phyloP scores from a whole-genome alignment of 2,329 filamentous ascomycete genomes.

The Xylariaceae sp. region DNA sequence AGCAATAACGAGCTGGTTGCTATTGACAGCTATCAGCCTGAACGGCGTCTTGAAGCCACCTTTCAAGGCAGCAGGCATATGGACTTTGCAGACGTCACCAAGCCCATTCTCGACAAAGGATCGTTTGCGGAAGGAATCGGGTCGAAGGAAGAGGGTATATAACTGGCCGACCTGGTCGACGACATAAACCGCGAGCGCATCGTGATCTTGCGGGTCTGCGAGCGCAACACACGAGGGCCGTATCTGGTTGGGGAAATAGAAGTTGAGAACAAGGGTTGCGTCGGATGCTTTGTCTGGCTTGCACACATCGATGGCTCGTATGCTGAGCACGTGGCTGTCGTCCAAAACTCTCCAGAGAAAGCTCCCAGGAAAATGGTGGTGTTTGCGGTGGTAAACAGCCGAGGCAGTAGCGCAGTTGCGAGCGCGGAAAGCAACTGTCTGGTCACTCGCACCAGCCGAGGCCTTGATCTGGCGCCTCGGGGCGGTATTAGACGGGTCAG shows the following conservation, averaged over 20 bases:
- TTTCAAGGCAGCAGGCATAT: conserved; percentile 63
- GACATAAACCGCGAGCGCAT: conserved; percentile 56
- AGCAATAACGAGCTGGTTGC: conserved; percentile 72
- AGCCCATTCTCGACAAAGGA: conserved; percentile 68
- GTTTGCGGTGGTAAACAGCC: conserved; percentile 78
- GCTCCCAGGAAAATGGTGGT: conserved; percentile 71
- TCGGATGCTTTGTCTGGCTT: conserved; percentile 63
- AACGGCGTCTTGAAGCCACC: conserved; percentile 70
- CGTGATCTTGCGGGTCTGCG: conserved; percentile 68
- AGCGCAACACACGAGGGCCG: conserved; percentile 76
- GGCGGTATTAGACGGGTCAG: conserved; percentile 47
- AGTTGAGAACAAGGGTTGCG: conserved; percentile 69
- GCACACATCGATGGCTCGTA: conserved; percentile 78
- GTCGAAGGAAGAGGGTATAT: conserved; percentile 77
- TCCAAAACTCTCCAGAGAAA: conserved; percentile 91
- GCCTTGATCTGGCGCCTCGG: conserved; percentile 39
- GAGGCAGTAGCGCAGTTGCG: conserved; percentile 73
- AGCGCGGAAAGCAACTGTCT: conserved; percentile 71
- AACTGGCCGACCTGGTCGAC: conserved; percentile 71
- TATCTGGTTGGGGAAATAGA: conserved; percentile 72
- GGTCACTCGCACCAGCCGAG: conserved; percentile 38
- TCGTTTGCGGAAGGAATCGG: conserved; percentile 73
- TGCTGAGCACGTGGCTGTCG: conserved; percentile 72
- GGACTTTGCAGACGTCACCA: conserved; percentile 73
- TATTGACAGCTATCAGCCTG: conserved; percentile 69